Percentiles rank a stretch among this genome's conserved stretches.
Conservation (phyloP, 805 yeast species). For the Debaryomyces hansenii region DNA sequence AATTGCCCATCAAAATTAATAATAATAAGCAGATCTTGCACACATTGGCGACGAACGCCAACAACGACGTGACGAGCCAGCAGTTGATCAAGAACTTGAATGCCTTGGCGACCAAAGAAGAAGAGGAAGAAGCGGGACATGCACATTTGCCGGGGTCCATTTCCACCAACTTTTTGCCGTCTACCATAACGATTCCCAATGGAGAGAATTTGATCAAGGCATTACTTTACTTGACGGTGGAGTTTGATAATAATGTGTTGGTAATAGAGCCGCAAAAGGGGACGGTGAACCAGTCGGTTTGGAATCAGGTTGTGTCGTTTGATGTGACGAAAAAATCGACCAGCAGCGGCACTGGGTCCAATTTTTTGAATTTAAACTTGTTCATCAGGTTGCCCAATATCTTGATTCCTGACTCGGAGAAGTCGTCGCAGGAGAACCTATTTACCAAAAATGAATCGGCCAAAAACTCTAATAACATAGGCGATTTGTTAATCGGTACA, state of each 20-base stretch:
- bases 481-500: conserved; percentile 78
- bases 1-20: conserved; percentile 68
- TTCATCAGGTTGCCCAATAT: conserved; percentile 76
- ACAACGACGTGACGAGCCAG: conserved; percentile 26
- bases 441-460: conserved; percentile 25
- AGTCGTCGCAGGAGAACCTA: conserved; percentile 24
- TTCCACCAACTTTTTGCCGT: conserved; percentile 47
- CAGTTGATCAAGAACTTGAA: conserved; percentile 35
- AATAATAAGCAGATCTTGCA: conserved; percentile 62
- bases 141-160: conserved; percentile 25
- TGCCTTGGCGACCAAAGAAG: conserved; percentile 14
- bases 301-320: conserved; percentile 88
- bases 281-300: conserved; percentile 71
- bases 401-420: conserved; percentile 46
- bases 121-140: conserved; percentile 12
- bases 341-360: conserved; percentile 45
- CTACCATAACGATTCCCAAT: conserved; percentile 55
- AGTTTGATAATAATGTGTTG: conserved; percentile 92
- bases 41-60: conserved; percentile 60
- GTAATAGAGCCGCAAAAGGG: conserved; percentile 86
- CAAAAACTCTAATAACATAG: conserved; percentile 32
- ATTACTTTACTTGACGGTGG: conserved; percentile 81
- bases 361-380: conserved; percentile 66
- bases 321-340: conserved; percentile 59
- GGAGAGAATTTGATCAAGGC: conserved; percentile 56